Percentiles rank a stretch among this genome's conserved stretches.
phyloP scores from a whole-genome alignment of 2,329 filamentous ascomycete species.

The Fusarium burgessii region DNA sequence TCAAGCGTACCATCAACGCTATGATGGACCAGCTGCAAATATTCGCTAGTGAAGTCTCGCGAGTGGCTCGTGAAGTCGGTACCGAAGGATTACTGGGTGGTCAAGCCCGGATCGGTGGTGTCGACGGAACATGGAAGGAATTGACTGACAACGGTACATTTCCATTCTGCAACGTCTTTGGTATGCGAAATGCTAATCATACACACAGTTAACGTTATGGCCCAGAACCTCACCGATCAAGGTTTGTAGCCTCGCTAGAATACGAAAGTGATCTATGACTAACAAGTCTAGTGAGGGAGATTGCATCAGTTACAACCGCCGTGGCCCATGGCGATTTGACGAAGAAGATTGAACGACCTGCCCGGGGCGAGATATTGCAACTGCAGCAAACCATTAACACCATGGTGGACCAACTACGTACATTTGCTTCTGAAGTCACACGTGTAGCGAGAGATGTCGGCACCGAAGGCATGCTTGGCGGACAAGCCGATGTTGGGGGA shows the following conservation, averaged over 20 bases:
- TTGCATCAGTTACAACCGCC: constrained; percentile 85
- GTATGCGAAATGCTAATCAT: constrained; percentile 20
- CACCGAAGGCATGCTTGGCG: constrained; percentile 84
- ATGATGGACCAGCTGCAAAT: constrained; percentile 99
- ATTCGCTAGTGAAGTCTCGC: constrained; percentile 95
- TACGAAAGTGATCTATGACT: constrained; percentile 11
- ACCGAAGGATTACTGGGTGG: constrained; percentile 95
- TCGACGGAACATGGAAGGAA: constrained; percentile 98
- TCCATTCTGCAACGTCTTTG: background rate
- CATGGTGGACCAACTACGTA: constrained; percentile 88
- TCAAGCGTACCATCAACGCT: constrained; percentile 98
- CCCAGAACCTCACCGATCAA: constrained; percentile 84
- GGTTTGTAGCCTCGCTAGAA: constrained; percentile 52
- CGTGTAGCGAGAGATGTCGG: constrained; percentile 86
- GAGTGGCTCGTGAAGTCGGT: constrained; percentile 93
- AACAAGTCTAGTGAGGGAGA: constrained; percentile 74
- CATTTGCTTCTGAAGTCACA: constrained; percentile 86
- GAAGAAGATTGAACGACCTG: constrained; percentile 85
- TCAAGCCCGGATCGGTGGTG: constrained; percentile 92
- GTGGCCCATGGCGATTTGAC: constrained; percentile 86
- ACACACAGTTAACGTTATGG: constrained; percentile 81
- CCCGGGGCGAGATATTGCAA: constrained; percentile 84
- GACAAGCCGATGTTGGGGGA: constrained; percentile 84
- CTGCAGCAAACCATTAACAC: constrained; percentile 89
- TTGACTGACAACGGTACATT: constrained; percentile 82